A percentile compares a stretch with the other conserved stretches of the same genome.
phyloP scores from a whole-genome alignment of 371 early-diverging fungal species.

The Apophysomyces elegans region DNA sequence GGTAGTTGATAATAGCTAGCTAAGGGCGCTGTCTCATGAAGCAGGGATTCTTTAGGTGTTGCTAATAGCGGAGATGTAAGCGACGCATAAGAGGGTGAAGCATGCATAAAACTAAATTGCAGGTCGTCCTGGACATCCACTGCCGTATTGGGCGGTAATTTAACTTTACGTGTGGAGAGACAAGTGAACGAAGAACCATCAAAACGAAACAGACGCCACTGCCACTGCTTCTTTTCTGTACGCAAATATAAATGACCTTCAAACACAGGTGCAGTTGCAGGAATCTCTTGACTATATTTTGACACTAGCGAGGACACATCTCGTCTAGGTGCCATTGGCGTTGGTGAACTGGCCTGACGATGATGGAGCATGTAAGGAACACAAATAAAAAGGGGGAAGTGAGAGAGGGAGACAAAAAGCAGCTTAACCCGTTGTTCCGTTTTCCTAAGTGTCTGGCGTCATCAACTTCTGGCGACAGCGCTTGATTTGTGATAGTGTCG shows the following conservation, averaged over 20 bases:
- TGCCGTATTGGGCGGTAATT: conserved; percentile 25
- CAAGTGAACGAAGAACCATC: conserved; percentile 34
- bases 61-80: conserved; percentile 23
- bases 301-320: conserved; percentile 6
- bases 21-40: background rate
- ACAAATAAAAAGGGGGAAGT: background rate
- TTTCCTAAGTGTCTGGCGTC: conserved; percentile 1
- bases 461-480: background rate
- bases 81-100: conserved; percentile 11
- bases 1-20: conserved; percentile 30
- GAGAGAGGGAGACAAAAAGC: background rate
- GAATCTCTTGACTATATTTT: conserved; percentile 24
- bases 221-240: conserved; percentile 27
- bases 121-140: conserved; percentile 7
- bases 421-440: background rate
- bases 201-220: conserved; percentile 35
- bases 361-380: conserved; percentile 4
- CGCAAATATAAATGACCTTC: conserved; percentile 34
- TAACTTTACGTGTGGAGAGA: conserved; percentile 29
- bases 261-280: conserved; percentile 31
- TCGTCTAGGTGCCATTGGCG: background rate
- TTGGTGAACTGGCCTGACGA: conserved; percentile 2
- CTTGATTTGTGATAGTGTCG: too few species aligned
- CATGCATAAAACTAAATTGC: conserved; percentile 10
- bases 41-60: conserved; percentile 21